phyloP scores from a whole-genome alignment of 257 asterid species.

The Lycium barbarum region DNA sequence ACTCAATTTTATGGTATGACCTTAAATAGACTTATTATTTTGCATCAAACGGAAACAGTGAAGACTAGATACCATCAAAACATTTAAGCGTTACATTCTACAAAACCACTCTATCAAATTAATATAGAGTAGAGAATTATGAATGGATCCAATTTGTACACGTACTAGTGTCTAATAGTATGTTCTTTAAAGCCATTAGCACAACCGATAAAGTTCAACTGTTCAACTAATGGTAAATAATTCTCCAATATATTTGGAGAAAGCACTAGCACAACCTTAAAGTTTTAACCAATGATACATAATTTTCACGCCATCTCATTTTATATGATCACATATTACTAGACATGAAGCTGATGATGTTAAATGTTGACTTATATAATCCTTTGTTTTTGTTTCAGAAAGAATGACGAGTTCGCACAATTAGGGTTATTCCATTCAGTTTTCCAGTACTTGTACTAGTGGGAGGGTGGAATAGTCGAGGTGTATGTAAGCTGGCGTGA shows the following conservation, averaged over 20 bases:
- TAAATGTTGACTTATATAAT: neutral
- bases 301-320: neutral
- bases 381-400: neutral
- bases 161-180: neutral
- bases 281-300: neutral
- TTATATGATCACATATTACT: neutral
- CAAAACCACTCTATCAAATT: neutral
- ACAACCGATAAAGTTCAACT: neutral
- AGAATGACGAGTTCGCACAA: neutral
- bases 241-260: neutral
- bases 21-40: neutral
- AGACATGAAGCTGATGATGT: neutral
- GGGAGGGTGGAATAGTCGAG: neutral
- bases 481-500: neutral
- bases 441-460: neutral
- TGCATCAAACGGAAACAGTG: neutral
- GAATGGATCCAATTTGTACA: conserved; percentile 11
- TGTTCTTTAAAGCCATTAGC: neutral
- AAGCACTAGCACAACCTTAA: neutral
- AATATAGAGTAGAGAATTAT: neutral
- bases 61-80: neutral
- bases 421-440: neutral
- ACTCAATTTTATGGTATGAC: neutral
- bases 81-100: neutral
- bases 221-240: neutral